Evolutionary conservation across 768 basidiomycete species (phyloP), one percentile per base, ranked within the genome.

Genomic region (Boletus barrowsii): DNA sequence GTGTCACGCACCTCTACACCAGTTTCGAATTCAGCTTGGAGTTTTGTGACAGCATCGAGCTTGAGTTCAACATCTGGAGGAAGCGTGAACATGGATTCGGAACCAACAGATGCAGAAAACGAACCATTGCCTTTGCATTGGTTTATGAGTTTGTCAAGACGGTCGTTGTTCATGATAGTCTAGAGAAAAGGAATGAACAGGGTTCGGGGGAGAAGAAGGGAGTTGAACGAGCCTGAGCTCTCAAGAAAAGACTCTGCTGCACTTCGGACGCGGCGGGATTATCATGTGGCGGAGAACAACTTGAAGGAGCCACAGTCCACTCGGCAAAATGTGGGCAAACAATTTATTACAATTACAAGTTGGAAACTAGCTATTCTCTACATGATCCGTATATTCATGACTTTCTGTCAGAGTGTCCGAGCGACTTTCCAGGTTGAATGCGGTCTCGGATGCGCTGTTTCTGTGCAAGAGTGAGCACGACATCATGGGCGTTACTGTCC

Each of bases 391-490:
- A 29, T 42, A 39, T 55, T 57, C 35, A 69, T 20, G 59, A 44
- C 52, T 78, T 79, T 64, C 74, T 82, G 71, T 97, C 95, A 18
- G 94, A 96, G 69, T 98, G 95, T 1, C 95, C 95, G 9, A 98
- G 72, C 11, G 84, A 85, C 65, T 82, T 83, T 42, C 81, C 87
- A 30, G 95, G 95, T 65, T 93, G 86, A 29, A 97, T 72, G 26
- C 79, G 68, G 72, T 97, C 90, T 36, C 95, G 81, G 59, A 97
- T 83, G 46, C 88, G 81, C 67, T 96, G 95, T 72, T 98, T 98
- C 88, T 96, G 70, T 36, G 44, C 17, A 46, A 42, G 33, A 33
- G 20, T 54, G 36, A 54, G 24, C 53, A 56, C 42, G 47, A 54
- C 37, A 43, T 35, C 52, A 46, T 22, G 51, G 29, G 32, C 37